Conservation (phyloP, 2,329 filamentous ascomycete genomes). For the Phialemoniopsis sp. region DNA sequence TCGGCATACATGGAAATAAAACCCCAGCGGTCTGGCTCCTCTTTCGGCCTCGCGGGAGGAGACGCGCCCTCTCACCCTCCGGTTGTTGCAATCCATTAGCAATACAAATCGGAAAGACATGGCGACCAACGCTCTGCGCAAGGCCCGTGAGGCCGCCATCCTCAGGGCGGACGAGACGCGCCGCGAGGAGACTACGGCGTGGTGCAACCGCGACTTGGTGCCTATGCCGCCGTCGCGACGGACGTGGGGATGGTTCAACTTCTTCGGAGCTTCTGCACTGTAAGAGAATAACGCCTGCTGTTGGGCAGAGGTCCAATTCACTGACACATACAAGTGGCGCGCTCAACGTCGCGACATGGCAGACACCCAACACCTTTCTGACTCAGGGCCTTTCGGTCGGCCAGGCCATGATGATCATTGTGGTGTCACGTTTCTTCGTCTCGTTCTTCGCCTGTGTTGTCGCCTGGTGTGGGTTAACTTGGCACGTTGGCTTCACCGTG, state of each 20-base stretch:
- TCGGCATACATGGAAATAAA: too few relatives aligned
- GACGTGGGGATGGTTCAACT: constrained; percentile 12
- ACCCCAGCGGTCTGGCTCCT: too few relatives aligned
- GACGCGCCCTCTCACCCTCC: too few relatives aligned
- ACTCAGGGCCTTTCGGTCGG: constrained; percentile 36
- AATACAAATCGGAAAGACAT: background rate
- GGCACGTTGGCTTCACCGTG: constrained; percentile 46
- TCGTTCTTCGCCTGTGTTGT: constrained; percentile 36
- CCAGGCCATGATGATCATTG: constrained; percentile 42
- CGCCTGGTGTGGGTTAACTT: constrained; percentile 41
- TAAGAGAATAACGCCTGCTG: too few relatives aligned
- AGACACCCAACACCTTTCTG: constrained; percentile 3
- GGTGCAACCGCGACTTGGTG: constrained; percentile 41
- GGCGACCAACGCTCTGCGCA: background rate
- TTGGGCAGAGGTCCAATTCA: too few relatives aligned
- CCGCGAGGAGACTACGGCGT: constrained; percentile 36
- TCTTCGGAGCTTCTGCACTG: constrained; percentile 3
- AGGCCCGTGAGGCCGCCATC: background rate
- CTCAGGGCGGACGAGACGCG: constrained; percentile 1
- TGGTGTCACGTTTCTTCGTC: constrained; percentile 31
- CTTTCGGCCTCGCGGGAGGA: too few relatives aligned
- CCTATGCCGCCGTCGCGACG: constrained; percentile 35
- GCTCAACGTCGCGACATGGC: constrained; percentile 1
- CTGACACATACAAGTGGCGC: background rate
- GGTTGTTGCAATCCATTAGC: too few relatives aligned